Evolutionary conservation across 2,329 filamentous ascomycete species (phyloP).

Genomic region (Daldinia eschscholtzii): DNA sequence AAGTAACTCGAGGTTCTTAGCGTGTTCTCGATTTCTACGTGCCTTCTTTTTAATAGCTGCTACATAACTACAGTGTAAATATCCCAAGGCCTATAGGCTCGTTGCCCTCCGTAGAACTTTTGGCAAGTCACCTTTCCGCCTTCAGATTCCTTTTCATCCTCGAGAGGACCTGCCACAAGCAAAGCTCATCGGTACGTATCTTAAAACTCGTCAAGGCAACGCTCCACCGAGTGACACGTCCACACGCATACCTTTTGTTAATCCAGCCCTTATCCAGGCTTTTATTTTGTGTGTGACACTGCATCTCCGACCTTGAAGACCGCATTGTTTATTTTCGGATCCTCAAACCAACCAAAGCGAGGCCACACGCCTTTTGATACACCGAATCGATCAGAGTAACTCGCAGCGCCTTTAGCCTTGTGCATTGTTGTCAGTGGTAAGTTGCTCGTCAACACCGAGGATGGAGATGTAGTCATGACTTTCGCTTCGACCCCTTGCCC

Average conservation of each 20-base stretch:
- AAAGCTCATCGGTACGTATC: neutral
- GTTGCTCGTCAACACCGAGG: neutral
- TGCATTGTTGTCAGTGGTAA: neutral
- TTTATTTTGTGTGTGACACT: conserved; percentile 4
- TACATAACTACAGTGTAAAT: neutral
- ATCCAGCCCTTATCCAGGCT: neutral
- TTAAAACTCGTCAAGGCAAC: neutral
- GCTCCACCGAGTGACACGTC: neutral
- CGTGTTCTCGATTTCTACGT: conserved; percentile 19
- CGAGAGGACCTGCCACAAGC: neutral
- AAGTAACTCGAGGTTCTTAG: conserved; percentile 22
- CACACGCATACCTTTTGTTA: neutral
- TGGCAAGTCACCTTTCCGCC: neutral
- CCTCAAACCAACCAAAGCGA: neutral
- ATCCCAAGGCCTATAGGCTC: neutral
- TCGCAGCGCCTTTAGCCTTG: neutral
- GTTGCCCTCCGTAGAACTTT: neutral
- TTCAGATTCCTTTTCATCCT: neutral
- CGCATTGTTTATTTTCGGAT: neutral
- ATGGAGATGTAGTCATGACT: neutral
- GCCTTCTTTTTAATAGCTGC: conserved; percentile 1
- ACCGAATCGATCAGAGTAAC: neutral
- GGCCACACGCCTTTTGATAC: neutral
- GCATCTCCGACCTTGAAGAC: neutral
- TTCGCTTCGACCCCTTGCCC: neutral